Conservation (phyloP, 768 basidiomycete species). For the Coprinopsis strossmayeri region DNA sequence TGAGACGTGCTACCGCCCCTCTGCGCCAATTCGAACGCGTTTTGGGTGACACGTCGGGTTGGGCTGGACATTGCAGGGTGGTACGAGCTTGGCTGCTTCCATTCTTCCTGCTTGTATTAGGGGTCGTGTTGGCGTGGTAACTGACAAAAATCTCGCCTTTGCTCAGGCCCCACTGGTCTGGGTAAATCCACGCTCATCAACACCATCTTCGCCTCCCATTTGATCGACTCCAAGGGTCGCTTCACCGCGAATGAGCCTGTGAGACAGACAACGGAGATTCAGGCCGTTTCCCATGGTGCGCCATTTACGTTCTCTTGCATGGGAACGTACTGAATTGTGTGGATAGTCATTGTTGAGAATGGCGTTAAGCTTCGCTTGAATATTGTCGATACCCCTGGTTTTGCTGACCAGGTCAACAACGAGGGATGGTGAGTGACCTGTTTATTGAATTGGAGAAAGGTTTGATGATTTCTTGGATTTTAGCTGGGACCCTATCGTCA, state of each 20-base stretch:
- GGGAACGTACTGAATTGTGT: background rate
- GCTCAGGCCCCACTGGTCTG: conserved; percentile 87
- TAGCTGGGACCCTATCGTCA: conserved; percentile 98
- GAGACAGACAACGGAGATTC: conserved; percentile 95
- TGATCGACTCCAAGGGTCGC: conserved; percentile 97
- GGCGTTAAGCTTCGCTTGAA: conserved; percentile 91
- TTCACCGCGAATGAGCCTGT: conserved; percentile 82
- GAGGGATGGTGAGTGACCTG: conserved; percentile 75
- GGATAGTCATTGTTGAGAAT: conserved; percentile 88
- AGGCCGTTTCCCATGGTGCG: conserved; percentile 89
- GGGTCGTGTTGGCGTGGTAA: background rate
- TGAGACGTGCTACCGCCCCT: background rate
- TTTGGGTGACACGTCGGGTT: conserved; percentile 9
- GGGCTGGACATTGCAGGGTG: background rate
- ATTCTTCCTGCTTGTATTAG: background rate
- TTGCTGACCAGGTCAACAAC: conserved; percentile 98
- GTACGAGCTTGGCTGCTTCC: background rate
- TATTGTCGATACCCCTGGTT: conserved; percentile 98
- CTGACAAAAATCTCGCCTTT: background rate
- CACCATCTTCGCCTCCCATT: conserved; percentile 97
- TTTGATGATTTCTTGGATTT: background rate
- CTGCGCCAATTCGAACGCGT: background rate
- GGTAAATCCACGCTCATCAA: conserved; percentile 99
- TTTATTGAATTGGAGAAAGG: background rate
- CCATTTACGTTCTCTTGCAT: conserved; percentile 11